Evolutionary conservation across 2,329 filamentous ascomycete species (phyloP).

Genomic region (Ophiostoma fasciatum): DNA sequence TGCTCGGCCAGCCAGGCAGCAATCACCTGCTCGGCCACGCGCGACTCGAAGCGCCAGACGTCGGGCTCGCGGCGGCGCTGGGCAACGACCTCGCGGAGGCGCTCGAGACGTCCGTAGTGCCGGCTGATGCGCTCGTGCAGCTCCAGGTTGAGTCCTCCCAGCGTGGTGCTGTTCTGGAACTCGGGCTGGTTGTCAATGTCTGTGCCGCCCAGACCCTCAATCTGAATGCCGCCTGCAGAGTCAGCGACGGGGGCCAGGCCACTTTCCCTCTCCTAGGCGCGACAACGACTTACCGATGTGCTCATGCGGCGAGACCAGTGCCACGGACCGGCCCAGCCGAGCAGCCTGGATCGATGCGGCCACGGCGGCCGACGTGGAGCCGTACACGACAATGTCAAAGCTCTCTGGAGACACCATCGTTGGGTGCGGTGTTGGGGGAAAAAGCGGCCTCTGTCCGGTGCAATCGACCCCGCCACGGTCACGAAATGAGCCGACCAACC

Average conservation of each 20-base stretch:
- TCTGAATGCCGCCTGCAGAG: slow-evolving; percentile 2
- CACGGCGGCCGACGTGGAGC: slow-evolving; percentile 3
- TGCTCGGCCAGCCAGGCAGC: neutral
- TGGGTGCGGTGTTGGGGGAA: no score
- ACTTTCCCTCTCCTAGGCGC: no score
- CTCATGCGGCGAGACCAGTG: neutral
- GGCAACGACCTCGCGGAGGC: neutral
- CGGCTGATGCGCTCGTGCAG: slow-evolving; percentile 2
- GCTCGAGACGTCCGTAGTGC: neutral
- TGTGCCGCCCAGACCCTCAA: slow-evolving; percentile 2
- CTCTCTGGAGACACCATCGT: no score
- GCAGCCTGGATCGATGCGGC: slow-evolving; percentile 3
- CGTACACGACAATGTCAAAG: slow-evolving; percentile 2
- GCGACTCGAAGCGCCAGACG: slow-evolving; percentile 3
- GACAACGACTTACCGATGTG: slow-evolving; percentile 2
- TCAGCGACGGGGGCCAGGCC: no score
- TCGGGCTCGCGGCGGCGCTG: slow-evolving; percentile 10
- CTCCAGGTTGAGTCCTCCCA: neutral
- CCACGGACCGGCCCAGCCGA: neutral
- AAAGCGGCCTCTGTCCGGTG: no score
- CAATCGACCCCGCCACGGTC: no score
- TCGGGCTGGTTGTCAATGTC: slow-evolving; percentile 5
- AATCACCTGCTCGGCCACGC: slow-evolving; percentile 1
- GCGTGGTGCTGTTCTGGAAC: slow-evolving; percentile 4
- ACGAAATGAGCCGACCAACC: no score